Percentiles rank a stretch among this genome's conserved stretches.
These are phyloP conservation scores for Kokia cookei DNA, from an alignment of 441 rosid genomes.

Conservation along the genomic window DNA sequence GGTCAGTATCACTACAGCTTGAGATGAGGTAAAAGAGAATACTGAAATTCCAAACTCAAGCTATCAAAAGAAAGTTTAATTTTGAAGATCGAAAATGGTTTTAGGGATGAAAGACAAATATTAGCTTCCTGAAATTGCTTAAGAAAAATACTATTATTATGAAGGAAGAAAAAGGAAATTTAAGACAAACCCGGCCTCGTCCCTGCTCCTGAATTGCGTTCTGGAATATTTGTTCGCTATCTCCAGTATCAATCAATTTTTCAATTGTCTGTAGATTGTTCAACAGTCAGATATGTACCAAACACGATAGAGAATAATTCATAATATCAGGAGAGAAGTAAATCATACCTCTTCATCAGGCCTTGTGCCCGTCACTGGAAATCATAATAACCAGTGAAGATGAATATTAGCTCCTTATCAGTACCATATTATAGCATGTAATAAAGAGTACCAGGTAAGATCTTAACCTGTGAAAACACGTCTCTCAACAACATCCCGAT, in stretches of 20 bases:
- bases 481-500: constrained; percentile 95
- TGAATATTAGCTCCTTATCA: constrained; percentile 15
- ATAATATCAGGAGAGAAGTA: not conserved
- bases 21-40: not conserved
- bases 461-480: constrained; percentile 91
- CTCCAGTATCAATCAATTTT: constrained; percentile 91
- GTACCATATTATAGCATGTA: not conserved
- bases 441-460: constrained; percentile 3
- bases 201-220: constrained; percentile 98
- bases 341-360: constrained; percentile 89
- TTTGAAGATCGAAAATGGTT: constrained; percentile 1
- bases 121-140: not conserved
- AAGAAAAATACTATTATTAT: not conserved
- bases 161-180: not conserved
- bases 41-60: not conserved
- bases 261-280: constrained; percentile 67
- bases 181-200: constrained; percentile 76
- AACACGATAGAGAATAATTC: not conserved
- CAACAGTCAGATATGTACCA: constrained; percentile 15
- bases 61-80: constrained; percentile 2
- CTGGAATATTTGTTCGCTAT: constrained; percentile 95
- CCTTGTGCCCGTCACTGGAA: constrained; percentile 80
- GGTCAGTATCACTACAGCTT: not conserved
- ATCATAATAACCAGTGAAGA: constrained; percentile 22
- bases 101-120: not conserved